Evolutionary conservation across 345 rosid species (phyloP), one percentile per base, ranked within the genome.

Genomic region (Arabis hirsuta): DNA sequence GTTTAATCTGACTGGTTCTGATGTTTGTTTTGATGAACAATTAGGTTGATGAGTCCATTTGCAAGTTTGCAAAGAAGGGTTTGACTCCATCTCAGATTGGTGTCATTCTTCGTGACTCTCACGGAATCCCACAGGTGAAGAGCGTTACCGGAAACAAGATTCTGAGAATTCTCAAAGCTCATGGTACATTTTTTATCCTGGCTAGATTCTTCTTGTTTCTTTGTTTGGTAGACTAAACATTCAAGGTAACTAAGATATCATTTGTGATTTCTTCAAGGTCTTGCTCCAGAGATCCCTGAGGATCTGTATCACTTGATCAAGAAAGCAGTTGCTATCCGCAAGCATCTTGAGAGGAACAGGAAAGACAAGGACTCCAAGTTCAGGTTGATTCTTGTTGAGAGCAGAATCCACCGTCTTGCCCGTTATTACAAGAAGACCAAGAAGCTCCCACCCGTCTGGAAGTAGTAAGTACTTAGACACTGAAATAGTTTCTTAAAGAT

Each of bases 361-460:
- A 92, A 92, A 81, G 98, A 92, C 77, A 92, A 92, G 74, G 98
- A 92, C 48, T 92, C 98, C 73, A 88, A 90, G 66, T 92, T 92
- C 53, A 77, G 98, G 74, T 55, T 92, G 87, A 92, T 88, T 80
- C 86, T 92, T 76, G 98, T 88, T 0, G 97, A 92, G 82, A 90
- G 97, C 84, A 87, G 98, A 77, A 90, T 87, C 64, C 97, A 92
- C 75, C 88, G 96, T 34, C 96, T 87, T 65, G 98, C 98, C 46
- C 96, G 97, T 32, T 90, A 90, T 74, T 92, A 92, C 86, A 92
- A 92, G 90, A 92, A 90, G 83, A 92, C 93, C 29, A 90, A 87
- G 90, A 92, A 90, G 86, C 91, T 92, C 46, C 97, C 96, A 7
- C 96, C 97, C 0, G 96, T 92, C 66, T 92, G 96, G 97, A 92